Evolutionary conservation across 306 rosid species (phyloP).

Genomic region (Glycine latifolia): DNA sequence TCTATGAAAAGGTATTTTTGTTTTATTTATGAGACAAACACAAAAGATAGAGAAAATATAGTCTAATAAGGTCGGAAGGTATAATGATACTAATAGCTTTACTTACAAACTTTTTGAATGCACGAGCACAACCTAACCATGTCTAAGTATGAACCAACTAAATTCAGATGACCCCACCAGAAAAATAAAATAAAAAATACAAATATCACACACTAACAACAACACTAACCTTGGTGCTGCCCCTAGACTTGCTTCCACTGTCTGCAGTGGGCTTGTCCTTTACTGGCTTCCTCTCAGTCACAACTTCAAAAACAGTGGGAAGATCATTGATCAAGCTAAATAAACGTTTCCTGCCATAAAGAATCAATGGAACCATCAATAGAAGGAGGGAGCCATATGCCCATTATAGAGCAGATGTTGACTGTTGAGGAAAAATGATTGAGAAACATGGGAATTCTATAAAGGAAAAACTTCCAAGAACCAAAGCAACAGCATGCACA

Average conservation of each 20-base stretch:
- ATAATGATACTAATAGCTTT: neutral
- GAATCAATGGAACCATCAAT: slow-evolving; percentile 43
- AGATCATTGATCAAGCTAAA: slow-evolving; percentile 98
- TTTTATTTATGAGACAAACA: neutral
- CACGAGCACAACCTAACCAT: neutral
- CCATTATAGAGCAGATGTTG: slow-evolving; percentile 7
- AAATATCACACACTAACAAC: neutral
- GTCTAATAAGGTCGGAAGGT: neutral
- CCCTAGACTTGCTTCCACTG: slow-evolving; percentile 92
- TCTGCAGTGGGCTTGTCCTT: slow-evolving; percentile 94
- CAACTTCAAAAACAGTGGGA: slow-evolving; percentile 98
- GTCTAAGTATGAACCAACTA: too few relatives aligned
- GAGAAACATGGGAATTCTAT: slow-evolving; percentile 23
- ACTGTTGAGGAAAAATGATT: slow-evolving; percentile 16
- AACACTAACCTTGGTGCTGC: slow-evolving; percentile 84
- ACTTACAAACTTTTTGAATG: neutral
- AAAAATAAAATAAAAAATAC: too few relatives aligned
- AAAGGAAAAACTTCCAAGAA: slow-evolving; percentile 16
- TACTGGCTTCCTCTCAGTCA: slow-evolving; percentile 84
- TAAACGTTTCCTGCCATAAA: slow-evolving; percentile 84
- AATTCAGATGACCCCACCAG: too few relatives aligned
- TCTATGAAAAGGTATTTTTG: neutral
- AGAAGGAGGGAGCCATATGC: slow-evolving; percentile 20
- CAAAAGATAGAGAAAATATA: neutral
- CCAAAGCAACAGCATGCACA: slow-evolving; percentile 18